Conservation (phyloP, 352 stramenopile species). For the Peronospora belbahrii region DNA sequence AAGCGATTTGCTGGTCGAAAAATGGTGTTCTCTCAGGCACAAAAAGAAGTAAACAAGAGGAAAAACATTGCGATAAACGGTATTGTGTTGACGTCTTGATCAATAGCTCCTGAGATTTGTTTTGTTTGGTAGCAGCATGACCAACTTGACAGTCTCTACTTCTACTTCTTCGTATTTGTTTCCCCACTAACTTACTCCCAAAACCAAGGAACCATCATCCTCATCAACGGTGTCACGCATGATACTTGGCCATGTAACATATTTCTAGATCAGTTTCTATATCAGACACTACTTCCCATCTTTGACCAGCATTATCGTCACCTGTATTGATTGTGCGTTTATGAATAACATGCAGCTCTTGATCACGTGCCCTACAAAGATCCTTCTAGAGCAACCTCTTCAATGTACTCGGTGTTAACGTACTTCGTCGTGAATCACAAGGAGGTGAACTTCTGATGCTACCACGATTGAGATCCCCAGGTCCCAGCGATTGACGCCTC, state of each 20-base stretch:
- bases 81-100: not conserved
- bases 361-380: not conserved
- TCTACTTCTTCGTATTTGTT: no score
- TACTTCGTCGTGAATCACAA: conserved; percentile 29
- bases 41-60: conserved; percentile 14
- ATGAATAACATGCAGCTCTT: not conserved
- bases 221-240: no score
- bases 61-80: conserved; percentile 15
- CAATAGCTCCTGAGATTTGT: not conserved
- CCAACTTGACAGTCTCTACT: not conserved
- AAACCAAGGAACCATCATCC: no score
- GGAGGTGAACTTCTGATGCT: conserved; percentile 21
- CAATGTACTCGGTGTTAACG: conserved; percentile 26
- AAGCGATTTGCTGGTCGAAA: conserved; percentile 1
- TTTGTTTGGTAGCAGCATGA: not conserved
- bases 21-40: conserved; percentile 3
- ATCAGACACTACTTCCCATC: no score
- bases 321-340: not conserved
- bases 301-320: no score
- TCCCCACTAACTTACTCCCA: no score
- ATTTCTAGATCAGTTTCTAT: no score
- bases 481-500: conserved; percentile 24
- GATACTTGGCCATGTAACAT: no score
- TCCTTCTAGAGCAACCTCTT: conserved; percentile 22
- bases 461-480: conserved; percentile 18